Conservation (phyloP, 2,329 filamentous ascomycete genomes). For the Zymoseptoria ardabiliae region DNA sequence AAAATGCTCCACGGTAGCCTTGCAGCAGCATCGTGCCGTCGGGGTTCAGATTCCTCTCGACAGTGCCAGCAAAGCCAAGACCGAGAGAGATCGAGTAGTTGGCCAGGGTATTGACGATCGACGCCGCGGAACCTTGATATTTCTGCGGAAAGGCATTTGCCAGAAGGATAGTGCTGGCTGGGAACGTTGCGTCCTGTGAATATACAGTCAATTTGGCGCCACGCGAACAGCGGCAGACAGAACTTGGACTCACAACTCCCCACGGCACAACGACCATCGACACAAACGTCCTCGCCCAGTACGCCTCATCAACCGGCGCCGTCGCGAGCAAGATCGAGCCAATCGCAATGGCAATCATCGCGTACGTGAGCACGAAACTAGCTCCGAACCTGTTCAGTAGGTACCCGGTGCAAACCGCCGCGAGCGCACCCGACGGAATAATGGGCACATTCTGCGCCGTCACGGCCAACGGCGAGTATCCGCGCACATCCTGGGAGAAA, state of each 20-base stretch:
- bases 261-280: background rate
- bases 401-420: background rate
- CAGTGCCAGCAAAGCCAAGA: background rate
- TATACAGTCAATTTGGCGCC: background rate
- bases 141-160: background rate
- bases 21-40: background rate
- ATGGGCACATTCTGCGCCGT: background rate
- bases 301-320: background rate
- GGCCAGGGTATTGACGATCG: background rate
- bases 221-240: background rate
- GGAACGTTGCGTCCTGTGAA: background rate
- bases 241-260: background rate
- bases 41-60: background rate
- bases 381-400: background rate
- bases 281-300: background rate
- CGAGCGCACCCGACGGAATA: background rate
- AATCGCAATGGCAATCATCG: background rate
- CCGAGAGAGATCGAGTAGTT: slow-evolving; percentile 1
- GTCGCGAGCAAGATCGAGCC: background rate
- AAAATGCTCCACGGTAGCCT: background rate
- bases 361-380: background rate
- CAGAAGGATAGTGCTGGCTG: background rate
- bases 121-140: background rate
- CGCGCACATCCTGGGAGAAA: background rate
- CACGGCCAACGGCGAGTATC: background rate